Percentiles rank a stretch among this genome's conserved stretches.
Evolutionary conservation across 2,329 filamentous ascomycete genomes (phyloP).

Genomic region (Alternaria sp.): DNA sequence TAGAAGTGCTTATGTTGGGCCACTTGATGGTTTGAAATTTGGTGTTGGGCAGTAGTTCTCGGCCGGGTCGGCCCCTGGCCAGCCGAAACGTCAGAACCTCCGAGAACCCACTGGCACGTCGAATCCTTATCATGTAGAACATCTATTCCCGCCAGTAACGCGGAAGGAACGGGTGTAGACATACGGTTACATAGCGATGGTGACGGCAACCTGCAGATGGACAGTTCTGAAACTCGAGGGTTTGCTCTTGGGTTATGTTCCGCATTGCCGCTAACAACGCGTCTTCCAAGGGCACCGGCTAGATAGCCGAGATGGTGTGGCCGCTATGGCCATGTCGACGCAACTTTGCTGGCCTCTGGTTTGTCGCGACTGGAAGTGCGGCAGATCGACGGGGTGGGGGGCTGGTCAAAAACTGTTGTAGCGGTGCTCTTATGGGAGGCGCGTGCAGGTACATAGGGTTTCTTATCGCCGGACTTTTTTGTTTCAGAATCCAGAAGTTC

Average conservation of each 20-base stretch:
- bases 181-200: too few species aligned
- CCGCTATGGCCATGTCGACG: slow-evolving; percentile 6
- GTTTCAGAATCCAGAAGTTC: neutral
- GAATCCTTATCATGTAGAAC: neutral
- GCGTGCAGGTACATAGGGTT: slow-evolving; percentile 10
- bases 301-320: slow-evolving; percentile 20
- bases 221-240: neutral
- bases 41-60: neutral
- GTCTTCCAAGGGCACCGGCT: slow-evolving; percentile 10
- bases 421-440: neutral
- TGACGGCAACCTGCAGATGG: neutral
- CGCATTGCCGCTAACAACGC: neutral
- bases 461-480: slow-evolving; percentile 2
- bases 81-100: neutral
- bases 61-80: neutral
- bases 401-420: slow-evolving; percentile 5
- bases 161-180: neutral
- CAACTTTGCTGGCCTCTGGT: slow-evolving; percentile 5
- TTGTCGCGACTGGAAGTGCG: slow-evolving; percentile 12
- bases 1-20: neutral
- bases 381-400: slow-evolving; percentile 13
- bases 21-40: neutral
- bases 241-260: neutral
- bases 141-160: neutral
- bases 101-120: neutral